Evolutionary conservation across 2,329 filamentous ascomycete species (phyloP).

Genomic region (Emmonsia crescens): DNA sequence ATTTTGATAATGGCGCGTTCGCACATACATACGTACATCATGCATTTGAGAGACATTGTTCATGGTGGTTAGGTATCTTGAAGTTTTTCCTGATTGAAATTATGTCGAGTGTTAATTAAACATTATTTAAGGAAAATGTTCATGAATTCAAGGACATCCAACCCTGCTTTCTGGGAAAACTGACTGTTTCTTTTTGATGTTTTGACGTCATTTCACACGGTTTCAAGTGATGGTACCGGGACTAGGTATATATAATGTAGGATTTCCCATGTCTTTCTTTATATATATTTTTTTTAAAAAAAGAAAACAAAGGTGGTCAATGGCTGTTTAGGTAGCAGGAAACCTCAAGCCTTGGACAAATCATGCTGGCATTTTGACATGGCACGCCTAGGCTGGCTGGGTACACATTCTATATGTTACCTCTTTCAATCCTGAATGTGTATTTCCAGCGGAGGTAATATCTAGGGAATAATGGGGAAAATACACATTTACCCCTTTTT

Average conservation of each 20-base stretch:
- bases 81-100: background rate
- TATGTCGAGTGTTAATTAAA: background rate
- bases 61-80: background rate
- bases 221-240: background rate
- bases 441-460: too few species aligned
- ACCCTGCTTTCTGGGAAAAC: background rate
- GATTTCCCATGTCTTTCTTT: background rate
- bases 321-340: too few species aligned
- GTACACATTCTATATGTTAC: background rate
- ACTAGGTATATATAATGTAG: background rate
- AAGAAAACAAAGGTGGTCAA: too few species aligned
- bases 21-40: background rate
- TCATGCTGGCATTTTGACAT: background rate
- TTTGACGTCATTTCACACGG: background rate
- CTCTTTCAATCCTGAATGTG: background rate
- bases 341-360: background rate
- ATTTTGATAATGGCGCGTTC: constrained; percentile 20
- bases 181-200: background rate
- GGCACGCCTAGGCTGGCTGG: background rate
- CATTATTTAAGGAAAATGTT: background rate
- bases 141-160: background rate
- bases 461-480: too few species aligned
- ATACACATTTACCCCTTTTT: too few species aligned
- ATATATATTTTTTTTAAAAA: too few species aligned
- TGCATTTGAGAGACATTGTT: too few species aligned